Conservation (phyloP, 2,329 filamentous ascomycete genomes). For the Bipolaris cookei region DNA sequence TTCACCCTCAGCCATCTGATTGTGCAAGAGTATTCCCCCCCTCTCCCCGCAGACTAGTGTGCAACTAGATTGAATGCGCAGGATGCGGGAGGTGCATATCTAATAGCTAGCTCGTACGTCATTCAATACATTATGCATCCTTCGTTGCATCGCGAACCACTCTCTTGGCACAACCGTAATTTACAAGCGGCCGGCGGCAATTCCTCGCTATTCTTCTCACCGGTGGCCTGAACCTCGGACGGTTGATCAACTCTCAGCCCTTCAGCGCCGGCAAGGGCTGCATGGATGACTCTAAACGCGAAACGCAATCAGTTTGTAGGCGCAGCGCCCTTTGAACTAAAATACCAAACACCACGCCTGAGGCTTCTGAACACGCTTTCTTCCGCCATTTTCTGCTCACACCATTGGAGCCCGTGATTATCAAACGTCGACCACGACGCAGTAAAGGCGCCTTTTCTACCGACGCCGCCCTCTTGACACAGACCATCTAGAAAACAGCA, state of each 20-base stretch:
- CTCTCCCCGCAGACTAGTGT: not conserved
- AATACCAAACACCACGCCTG: constrained; percentile 35
- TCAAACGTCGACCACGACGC: constrained; percentile 21
- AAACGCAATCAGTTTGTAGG: constrained; percentile 13
- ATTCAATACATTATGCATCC: not conserved
- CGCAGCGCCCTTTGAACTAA: constrained; percentile 35
- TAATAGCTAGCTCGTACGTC: not conserved
- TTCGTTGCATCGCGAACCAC: not conserved
- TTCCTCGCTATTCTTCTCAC: constrained; percentile 23
- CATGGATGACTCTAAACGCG: constrained; percentile 25
- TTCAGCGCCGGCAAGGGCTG: constrained; percentile 24
- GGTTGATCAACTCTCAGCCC: constrained; percentile 19
- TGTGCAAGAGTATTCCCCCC: no score
- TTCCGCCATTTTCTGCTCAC: constrained; percentile 36
- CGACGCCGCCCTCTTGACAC: constrained; percentile 30
- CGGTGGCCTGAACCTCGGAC: constrained; percentile 23
- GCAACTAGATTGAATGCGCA: not conserved
- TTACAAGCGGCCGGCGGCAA: constrained; percentile 5
- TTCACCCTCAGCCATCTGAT: not conserved
- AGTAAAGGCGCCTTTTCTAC: constrained; percentile 9
- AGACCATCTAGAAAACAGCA: constrained; percentile 19
- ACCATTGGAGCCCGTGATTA: constrained; percentile 28
- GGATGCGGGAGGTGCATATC: not conserved
- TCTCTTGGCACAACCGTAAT: constrained; percentile 15
- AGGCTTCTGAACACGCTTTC: constrained; percentile 42